A percentile compares a stretch with the other conserved stretches of the same genome.
Conservation (phyloP, 2,329 filamentous ascomycete species). For the Ophiocordyceps sinensis region DNA sequence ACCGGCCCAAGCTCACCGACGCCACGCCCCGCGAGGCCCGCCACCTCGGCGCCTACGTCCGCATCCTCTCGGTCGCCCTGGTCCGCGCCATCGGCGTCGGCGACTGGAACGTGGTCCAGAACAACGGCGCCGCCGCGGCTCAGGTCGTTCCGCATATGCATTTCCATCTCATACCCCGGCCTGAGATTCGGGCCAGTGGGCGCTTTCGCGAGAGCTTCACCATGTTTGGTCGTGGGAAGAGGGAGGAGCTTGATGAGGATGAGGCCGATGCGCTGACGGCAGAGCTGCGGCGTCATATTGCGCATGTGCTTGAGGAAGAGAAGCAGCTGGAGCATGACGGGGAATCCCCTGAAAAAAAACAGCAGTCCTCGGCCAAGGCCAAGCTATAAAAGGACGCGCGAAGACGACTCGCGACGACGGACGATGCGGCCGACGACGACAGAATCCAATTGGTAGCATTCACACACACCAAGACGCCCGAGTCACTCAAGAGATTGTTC, state of each 20-base stretch:
- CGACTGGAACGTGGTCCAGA: conserved; percentile 96
- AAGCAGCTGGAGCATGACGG: conserved; percentile 14
- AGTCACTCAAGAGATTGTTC: too few species aligned
- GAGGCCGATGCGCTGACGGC: conserved; percentile 49
- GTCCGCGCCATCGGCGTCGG: conserved; percentile 52
- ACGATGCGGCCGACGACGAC: too few species aligned
- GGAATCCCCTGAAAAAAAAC: conserved; percentile 10
- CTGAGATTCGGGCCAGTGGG: conserved; percentile 44
- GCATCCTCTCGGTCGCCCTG: conserved; percentile 59
- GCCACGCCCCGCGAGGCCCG: conserved; percentile 47
- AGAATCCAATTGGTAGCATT: too few species aligned
- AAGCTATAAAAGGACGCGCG: conserved; percentile 5
- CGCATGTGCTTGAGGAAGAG: conserved; percentile 30
- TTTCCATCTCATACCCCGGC: conserved; percentile 85
- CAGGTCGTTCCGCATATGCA: conserved; percentile 91
- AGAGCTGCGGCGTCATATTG: conserved; percentile 35
- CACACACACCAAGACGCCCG: too few species aligned
- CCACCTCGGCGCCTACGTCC: conserved; percentile 53
- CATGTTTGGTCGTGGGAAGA: conserved; percentile 64
- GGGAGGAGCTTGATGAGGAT: conserved; percentile 64
- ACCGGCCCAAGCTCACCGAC: conserved; percentile 66
- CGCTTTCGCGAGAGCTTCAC: conserved; percentile 52
- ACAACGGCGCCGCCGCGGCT: conserved; percentile 78
- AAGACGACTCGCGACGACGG: too few species aligned
- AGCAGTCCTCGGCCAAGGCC: not conserved